Percentiles rank a stretch among this genome's conserved stretches.
Conservation (phyloP, 2,329 filamentous ascomycete genomes). For the Zelopaecilomyces penicillatus region DNA sequence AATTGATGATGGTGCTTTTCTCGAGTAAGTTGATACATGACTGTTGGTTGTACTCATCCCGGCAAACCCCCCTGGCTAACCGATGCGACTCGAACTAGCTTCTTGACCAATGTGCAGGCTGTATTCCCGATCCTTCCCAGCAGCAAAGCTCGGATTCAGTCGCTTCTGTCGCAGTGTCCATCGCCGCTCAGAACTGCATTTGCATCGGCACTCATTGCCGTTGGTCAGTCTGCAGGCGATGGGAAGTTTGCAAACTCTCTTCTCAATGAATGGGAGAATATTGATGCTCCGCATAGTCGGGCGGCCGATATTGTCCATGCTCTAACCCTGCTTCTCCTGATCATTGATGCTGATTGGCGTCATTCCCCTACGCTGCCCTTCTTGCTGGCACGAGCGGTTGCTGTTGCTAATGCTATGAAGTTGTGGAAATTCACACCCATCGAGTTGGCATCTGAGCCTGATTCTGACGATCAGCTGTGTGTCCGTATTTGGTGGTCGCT, state of each 20-base stretch:
- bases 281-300: slow-evolving; percentile 27
- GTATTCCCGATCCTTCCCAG: slow-evolving; percentile 58
- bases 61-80: background rate
- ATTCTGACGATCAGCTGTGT: slow-evolving; percentile 54
- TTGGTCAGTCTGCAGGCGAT: slow-evolving; percentile 35
- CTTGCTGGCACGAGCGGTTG: slow-evolving; percentile 57
- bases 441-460: slow-evolving; percentile 41
- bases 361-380: slow-evolving; percentile 39
- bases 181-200: slow-evolving; percentile 54
- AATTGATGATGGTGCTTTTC: slow-evolving; percentile 37
- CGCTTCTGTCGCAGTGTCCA: slow-evolving; percentile 48
- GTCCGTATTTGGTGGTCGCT: slow-evolving; percentile 65
- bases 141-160: slow-evolving; percentile 46
- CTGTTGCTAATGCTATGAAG: slow-evolving; percentile 56
- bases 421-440: slow-evolving; percentile 39
- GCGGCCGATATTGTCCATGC: slow-evolving; percentile 49
- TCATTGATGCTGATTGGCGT: slow-evolving; percentile 52
- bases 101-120: slow-evolving; percentile 56
- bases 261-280: slow-evolving; percentile 44
- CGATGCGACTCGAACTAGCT: slow-evolving; percentile 31
- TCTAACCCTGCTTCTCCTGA: slow-evolving; percentile 58
- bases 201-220: slow-evolving; percentile 51
- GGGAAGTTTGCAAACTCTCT: slow-evolving; percentile 37
- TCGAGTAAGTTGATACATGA: slow-evolving; percentile 29
- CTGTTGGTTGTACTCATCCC: no score